phyloP scores from a whole-genome alignment of 1,284 basidiomycete species.

The Marasmius fiardii region DNA sequence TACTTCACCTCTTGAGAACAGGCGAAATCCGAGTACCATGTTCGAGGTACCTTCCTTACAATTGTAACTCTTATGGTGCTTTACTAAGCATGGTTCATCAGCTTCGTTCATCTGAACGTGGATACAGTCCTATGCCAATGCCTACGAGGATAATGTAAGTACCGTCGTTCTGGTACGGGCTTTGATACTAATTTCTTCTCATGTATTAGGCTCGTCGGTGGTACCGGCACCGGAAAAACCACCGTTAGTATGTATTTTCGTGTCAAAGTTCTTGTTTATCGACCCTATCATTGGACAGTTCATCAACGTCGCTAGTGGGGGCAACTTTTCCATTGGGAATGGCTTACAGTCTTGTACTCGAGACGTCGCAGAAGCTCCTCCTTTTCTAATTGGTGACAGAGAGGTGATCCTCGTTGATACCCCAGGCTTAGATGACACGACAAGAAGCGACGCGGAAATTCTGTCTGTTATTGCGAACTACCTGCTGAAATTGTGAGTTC shows the following conservation, averaged over 20 bases:
- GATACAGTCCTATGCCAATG: too few relatives aligned
- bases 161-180: neutral
- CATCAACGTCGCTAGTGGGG: slow-evolving; percentile 31
- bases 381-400: slow-evolving; percentile 24
- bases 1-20: too few relatives aligned
- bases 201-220: neutral
- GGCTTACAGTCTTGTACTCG: slow-evolving; percentile 29
- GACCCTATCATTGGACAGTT: too few relatives aligned
- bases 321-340: slow-evolving; percentile 22
- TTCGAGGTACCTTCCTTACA: too few relatives aligned
- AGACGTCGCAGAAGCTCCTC: slow-evolving; percentile 20
- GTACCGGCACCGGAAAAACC: neutral
- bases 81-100: too few relatives aligned
- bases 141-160: too few relatives aligned
- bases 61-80: too few relatives aligned
- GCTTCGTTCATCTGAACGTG: too few relatives aligned
- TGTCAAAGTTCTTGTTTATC: neutral
- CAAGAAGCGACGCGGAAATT: slow-evolving; percentile 25
- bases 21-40: too few relatives aligned
- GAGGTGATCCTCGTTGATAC: slow-evolving; percentile 27
- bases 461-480: slow-evolving; percentile 6
- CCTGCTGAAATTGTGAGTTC: neutral
- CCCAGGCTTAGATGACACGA: slow-evolving; percentile 32
- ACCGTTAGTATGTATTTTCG: neutral
- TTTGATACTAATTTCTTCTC: neutral